Evolutionary conservation across 345 rosid species (phyloP).

Genomic region (Atalantia buxifolia): DNA sequence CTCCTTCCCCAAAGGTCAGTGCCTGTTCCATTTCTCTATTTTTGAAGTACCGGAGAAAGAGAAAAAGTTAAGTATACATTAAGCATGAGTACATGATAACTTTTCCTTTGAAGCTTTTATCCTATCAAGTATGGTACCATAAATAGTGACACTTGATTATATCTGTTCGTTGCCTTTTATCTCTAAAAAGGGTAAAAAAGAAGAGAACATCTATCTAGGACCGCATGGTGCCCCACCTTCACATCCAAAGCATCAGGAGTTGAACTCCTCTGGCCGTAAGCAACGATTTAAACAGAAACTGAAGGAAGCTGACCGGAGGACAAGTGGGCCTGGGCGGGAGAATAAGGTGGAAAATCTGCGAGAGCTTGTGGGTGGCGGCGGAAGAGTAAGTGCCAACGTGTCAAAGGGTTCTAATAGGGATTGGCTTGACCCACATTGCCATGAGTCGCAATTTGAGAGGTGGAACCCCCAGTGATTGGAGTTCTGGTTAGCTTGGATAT

Average conservation of each 20-base stretch:
- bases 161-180: not conserved
- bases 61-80: too few relatives aligned
- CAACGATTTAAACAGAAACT: conserved; percentile 82
- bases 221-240: conserved; percentile 94
- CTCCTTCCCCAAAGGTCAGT: conserved; percentile 64
- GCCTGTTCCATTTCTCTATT: not conserved
- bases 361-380: conserved; percentile 61
- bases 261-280: conserved; percentile 57
- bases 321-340: conserved; percentile 66
- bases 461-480: conserved; percentile 37
- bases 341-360: conserved; percentile 75
- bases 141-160: not conserved
- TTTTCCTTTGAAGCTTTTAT: not conserved
- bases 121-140: not conserved
- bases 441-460: conserved; percentile 82
- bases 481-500: conserved; percentile 8
- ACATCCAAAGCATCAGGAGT: conserved; percentile 59
- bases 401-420: conserved; percentile 59
- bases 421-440: conserved; percentile 95
- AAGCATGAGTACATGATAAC: not conserved
- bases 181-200: conserved; percentile 40
- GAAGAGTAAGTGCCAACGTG: conserved; percentile 38
- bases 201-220: conserved; percentile 84
- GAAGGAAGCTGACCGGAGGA: conserved; percentile 76
- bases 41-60: not conserved